These are phyloP conservation scores for Blastobotrys terrestris DNA, from an alignment of 805 yeast genomes.

Conservation along the genomic window DNA sequence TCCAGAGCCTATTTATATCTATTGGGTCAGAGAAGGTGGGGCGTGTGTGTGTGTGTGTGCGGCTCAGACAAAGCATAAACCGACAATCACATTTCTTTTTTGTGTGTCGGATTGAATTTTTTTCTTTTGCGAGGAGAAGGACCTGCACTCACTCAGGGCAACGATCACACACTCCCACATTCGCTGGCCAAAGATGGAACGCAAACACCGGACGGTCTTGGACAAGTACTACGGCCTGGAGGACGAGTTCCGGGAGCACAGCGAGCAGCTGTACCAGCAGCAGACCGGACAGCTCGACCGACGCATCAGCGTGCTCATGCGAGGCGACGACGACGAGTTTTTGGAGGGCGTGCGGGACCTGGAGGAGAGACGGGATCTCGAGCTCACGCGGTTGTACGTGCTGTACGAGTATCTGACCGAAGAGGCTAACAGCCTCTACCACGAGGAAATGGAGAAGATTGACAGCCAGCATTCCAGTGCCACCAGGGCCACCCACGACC, in stretches of 20 bases:
- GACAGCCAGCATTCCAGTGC: constrained; percentile 7
- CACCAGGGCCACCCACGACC: constrained; percentile 10
- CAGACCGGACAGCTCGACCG: constrained; percentile 8
- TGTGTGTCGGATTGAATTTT: neutral
- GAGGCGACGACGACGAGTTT: constrained; percentile 11
- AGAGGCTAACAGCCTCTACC: constrained; percentile 9
- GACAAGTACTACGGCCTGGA: constrained; percentile 9
- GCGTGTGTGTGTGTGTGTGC: no score
- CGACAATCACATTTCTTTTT: neutral
- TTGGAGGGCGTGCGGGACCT: constrained; percentile 14
- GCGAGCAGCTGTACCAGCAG: constrained; percentile 9
- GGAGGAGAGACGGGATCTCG: constrained; percentile 17
- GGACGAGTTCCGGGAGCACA: constrained; percentile 9
- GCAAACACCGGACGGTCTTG: neutral
- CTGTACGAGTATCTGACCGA: constrained; percentile 10
- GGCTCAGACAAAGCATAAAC: neutral
- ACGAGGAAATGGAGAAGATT: constrained; percentile 10
- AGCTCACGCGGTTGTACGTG: constrained; percentile 16
- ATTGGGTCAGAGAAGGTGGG: no score
- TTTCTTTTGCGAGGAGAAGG: neutral
- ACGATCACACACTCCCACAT: constrained; percentile 1
- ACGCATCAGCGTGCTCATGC: constrained; percentile 9
- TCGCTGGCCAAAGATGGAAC: neutral
- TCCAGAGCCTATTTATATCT: no score
- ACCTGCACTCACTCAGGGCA: neutral